A percentile compares a stretch with the other conserved stretches of the same genome.
Conservation (phyloP, 1,139 yeast genomes). For the Saccharomyces pastorianus region DNA sequence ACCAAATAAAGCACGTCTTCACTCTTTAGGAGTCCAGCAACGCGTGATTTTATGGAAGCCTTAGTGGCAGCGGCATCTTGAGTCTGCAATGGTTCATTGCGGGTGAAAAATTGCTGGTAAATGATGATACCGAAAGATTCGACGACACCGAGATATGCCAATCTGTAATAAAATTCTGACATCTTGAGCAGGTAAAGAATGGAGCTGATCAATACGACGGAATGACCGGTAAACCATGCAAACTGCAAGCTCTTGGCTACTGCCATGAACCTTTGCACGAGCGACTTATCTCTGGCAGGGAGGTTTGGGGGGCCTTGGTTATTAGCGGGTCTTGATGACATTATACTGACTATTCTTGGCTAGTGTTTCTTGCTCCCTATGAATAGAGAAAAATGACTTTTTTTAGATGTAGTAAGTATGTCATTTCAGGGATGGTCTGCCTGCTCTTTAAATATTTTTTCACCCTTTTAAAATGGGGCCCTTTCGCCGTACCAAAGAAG, state of each 20-base stretch:
- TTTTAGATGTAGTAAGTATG: neutral
- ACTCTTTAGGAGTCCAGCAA: conserved; percentile 38
- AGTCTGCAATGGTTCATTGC: neutral
- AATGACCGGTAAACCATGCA: conserved; percentile 52
- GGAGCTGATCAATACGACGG: conserved; percentile 49
- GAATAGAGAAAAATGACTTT: neutral
- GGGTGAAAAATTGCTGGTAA: conserved; percentile 41
- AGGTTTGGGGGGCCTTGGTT: conserved; percentile 4
- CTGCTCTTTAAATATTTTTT: neutral
- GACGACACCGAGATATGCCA: conserved; percentile 57
- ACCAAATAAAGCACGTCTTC: conserved; percentile 62
- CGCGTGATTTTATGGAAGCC: neutral
- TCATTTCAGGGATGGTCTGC: neutral
- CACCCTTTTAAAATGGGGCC: neutral
- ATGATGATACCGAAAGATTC: conserved; percentile 72
- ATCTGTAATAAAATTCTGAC: conserved; percentile 45
- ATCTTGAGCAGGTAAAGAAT: conserved; percentile 45
- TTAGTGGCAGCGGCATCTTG: neutral
- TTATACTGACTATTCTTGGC: neutral
- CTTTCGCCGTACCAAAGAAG: neutral
- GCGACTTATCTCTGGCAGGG: neutral
- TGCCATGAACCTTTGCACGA: conserved; percentile 28
- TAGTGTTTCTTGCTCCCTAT: neutral
- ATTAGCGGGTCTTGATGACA: neutral
- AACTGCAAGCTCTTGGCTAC: conserved; percentile 29